phyloP scores from a whole-genome alignment of 75 land plant species.

The Isoetes taiwanensis region DNA sequence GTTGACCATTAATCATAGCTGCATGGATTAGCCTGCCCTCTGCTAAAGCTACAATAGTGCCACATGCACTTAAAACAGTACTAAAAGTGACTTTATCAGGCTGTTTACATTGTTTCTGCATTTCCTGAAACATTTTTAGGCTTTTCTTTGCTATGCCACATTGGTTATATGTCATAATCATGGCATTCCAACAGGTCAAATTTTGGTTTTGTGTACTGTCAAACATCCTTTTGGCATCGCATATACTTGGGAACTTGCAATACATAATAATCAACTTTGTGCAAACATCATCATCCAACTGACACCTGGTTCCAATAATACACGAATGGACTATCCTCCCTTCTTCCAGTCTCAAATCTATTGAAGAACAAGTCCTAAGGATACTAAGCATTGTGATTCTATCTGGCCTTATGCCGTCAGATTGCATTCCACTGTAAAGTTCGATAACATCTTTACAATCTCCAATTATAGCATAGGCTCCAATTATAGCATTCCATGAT shows the following conservation, averaged over 20 bases:
- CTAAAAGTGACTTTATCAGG: slow-evolving; percentile 26
- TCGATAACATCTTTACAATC: slow-evolving; percentile 10
- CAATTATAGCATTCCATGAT: slow-evolving; percentile 32
- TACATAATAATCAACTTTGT: no score
- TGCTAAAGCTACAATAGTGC: slow-evolving; percentile 13
- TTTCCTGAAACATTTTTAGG: slow-evolving; percentile 17
- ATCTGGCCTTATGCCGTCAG: slow-evolving; percentile 16
- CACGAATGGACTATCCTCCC: no score
- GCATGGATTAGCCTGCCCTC: slow-evolving; percentile 31
- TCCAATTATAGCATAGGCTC: slow-evolving; percentile 18
- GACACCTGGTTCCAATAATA: no score
- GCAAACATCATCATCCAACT: no score
- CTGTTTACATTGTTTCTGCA: slow-evolving; percentile 15
- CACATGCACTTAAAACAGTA: slow-evolving; percentile 21
- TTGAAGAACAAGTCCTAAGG: slow-evolving; percentile 20
- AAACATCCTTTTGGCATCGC: no score
- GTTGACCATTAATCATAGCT: background rate
- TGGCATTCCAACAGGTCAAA: no score
- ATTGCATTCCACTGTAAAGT: slow-evolving; percentile 17
- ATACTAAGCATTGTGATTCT: slow-evolving; percentile 21
- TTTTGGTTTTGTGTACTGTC: no score
- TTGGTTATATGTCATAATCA: no score
- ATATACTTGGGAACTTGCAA: no score
- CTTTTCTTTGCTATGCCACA: no score
- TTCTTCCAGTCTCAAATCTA: no score